Evolutionary conservation across 148 eudicot genomes (phyloP), one percentile per base, ranked within the genome.

Genomic region (Rhododendron griersonianum): DNA sequence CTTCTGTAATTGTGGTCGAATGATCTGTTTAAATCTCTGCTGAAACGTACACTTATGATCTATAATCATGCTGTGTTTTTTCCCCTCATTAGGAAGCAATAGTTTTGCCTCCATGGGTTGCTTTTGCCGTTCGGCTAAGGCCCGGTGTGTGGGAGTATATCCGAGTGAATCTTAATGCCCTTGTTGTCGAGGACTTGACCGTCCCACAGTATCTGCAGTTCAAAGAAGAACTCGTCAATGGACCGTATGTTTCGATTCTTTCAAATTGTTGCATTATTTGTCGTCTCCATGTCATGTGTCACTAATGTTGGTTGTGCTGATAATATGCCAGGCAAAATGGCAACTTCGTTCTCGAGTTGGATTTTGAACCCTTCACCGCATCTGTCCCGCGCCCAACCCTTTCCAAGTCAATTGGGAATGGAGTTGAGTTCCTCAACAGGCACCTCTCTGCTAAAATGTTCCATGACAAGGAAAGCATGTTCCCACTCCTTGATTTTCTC

Each of bases 401-500:
- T 50, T 94, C 99, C 61, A 97, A 93, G 87, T 97, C 98, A 7
- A 97, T 97, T 41, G 99, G 99, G 18, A 97, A 97, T 78, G 99
- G 99, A 78, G 98, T 97, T 39, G 99, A 97, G 94, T 95, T 97
- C 85, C 95, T 97, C 55, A 95, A 95, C 89, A 90, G 99, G 87
- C 99, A 97, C 51, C 98, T 97, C 83, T 97, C 99, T 45, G 99
- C 99, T 23, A 97, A 97, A 89, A 94, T 97, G 99, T 97, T 97
- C 87, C 99, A 95, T 90, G 98, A 93, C 93, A 95, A 93, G 92
- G 99, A 97, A 76, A 97, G 96, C 93, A 93, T 97, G 98, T 86
- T 88, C 44, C 99, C 99, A 48, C 94, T 97, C 82, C 95, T 97
- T 61, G 98, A 95, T 78, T 97, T 95, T 83, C 98, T 97, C 80